Evolutionary conservation across 306 rosid genomes (phyloP), one percentile per base, ranked within the genome.

Genomic region (Vicia villosa): DNA sequence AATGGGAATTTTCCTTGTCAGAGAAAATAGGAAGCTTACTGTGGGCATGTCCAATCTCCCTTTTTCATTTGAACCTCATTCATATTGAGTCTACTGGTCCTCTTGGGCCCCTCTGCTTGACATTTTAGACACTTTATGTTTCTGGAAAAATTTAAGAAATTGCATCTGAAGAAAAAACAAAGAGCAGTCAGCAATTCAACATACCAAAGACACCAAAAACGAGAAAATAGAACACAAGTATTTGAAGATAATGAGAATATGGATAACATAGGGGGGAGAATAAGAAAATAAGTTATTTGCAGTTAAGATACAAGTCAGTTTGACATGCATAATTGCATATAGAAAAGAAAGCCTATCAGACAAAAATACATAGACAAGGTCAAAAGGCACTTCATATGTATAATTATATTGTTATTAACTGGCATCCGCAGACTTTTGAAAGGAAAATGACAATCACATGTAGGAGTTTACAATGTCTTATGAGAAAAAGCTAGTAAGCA

Each of bases 21-120:
- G 56, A 38, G 67, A 51, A 70, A 45, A 55, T 46, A 72, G 73
- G 49, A 62, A 58, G 76, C 95, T 75, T 74, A 94, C 97, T 75
- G 74, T 47, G 86, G 78, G 61, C 99, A 95, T 62, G 73, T 76
- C 99, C 99, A 95, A 75, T 95, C 99, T 69, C 99, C 97, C 57
- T 79, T 86, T 84, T 91, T 89, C 88, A 65, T 86, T 80, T 82
- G 85, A 71, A 82, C 75, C 62, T 69, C 70, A 37, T 46, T 68
- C 28, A 11, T 19, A 47, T 5, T 45, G 63, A 21, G 15, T 21
- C 16, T 52, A 52, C 14, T 22, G 37, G 51, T 57, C 69, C 66
- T 80, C 58, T 80, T 75, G 7, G 92, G 91, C 68, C 96, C 87
- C 63, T 82, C 84, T 49, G 82, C 65, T 64, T 84, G 68, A 77